Base-by-base conservation (phyloP, 345 rosid genomes). In the Gossypium arboreum region DNA sequence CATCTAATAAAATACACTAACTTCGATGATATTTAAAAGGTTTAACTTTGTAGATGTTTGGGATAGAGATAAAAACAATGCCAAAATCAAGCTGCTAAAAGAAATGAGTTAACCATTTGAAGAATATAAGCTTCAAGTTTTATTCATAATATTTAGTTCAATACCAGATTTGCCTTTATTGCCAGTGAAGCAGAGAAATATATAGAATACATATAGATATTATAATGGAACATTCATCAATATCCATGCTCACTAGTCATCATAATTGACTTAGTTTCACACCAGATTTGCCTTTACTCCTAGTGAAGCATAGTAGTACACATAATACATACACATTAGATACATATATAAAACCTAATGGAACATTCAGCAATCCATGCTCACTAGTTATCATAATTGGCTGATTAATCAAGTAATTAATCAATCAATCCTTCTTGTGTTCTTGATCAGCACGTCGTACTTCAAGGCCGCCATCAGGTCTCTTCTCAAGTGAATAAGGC, bases 401-500 rank as follows among this genome's bases (percentile, higher is more conserved):
- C 22, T 16, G 17, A 63, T 7, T 41, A 43, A 59, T 84, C 79
- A 87, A 18, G 7, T 18, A 52, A 52, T 17, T 8, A 52, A 52
- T 52, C 3, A 61, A 61, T 61, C 44, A 89, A 69, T 78, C 62
- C 73, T 84, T 86, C 75, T 87, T 89, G 81, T 66, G 71, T 2
- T 78, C 88, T 85, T 78, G 60, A 18, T 85, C 17, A 81, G 41
- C 60, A 1, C 88, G 88, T 58, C 83, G 86, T 1, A 90, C 86
- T 79, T 89, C 94, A 73, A 88, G 86, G 12, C 97, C 94, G 8
- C 97, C 97, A 11, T 72, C 88, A 51, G 71, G 80, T 79, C 89
- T 88, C 81, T 83, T 87, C 81, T 87, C 91, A 52, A 91, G 85
- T 18, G 91, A 68, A 80, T 87, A 91, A 25, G 94, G 90, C 97